Percentiles rank a stretch among this genome's conserved stretches.
Conservation (phyloP, 78 protist genomes). For the Chrysochromulina parva region DNA sequence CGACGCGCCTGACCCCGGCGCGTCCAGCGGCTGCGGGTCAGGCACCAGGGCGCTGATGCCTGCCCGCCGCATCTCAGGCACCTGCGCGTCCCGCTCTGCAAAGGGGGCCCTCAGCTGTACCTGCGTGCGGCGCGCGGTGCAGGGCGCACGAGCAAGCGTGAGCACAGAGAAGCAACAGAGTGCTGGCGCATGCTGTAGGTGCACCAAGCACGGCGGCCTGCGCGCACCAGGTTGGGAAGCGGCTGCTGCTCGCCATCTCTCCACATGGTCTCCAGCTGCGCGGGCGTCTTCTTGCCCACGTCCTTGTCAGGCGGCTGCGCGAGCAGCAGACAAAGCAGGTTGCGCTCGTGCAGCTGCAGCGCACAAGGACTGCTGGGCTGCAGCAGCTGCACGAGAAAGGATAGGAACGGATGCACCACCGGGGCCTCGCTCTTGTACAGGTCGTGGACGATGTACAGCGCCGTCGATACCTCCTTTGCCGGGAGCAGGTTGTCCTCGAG, state of each 20-base stretch:
- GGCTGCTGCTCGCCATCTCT: background rate
- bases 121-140: too few relatives aligned
- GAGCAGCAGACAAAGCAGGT: conserved; percentile 18
- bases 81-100: background rate
- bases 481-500: background rate
- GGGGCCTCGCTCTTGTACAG: conserved; percentile 38
- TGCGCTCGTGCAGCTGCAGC: background rate
- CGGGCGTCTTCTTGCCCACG: background rate
- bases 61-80: background rate
- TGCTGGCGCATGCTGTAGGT: too few relatives aligned
- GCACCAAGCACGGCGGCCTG: too few relatives aligned
- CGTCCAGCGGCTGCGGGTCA: background rate
- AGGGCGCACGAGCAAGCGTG: too few relatives aligned
- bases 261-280: background rate
- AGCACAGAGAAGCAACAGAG: background rate
- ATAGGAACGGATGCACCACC: conserved; percentile 32
- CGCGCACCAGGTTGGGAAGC: background rate
- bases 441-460: conserved; percentile 36
- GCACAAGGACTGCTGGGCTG: background rate
- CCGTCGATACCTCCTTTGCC: background rate
- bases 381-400: background rate
- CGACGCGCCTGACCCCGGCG: background rate
- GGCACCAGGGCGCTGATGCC: background rate
- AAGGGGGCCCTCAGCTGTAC: background rate
- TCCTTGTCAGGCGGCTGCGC: background rate